Base-by-base conservation (phyloP, 2,329 filamentous ascomycete genomes). In the Stagonosporopsis tanaceti region DNA sequence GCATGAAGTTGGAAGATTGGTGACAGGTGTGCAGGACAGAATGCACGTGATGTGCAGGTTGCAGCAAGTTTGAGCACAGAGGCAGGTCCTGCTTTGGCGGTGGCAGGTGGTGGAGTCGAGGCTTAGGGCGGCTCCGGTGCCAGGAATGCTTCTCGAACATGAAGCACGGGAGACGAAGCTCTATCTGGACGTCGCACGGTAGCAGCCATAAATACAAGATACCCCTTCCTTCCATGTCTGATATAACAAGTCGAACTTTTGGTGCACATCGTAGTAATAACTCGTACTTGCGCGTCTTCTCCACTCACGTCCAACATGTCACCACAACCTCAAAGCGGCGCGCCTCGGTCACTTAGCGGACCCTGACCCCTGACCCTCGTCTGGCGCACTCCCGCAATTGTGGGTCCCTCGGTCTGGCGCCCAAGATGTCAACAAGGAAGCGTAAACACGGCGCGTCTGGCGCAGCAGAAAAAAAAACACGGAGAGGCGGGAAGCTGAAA, bases 61-160 rank as follows among this genome's bases (percentile, higher is more conserved):
- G 11, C 28, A 30, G 28, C 28, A 30, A 30, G 11, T 4, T 12
- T 30, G 9, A 30, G 28, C 28, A 34, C 14, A n/a, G 7, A 5
- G 12, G 32, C 32, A 34, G 12, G 32, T 15, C 15, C 12, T 34
- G 32, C 20, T 20, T 20, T 20, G 20, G 20, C 3, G 30, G 41
- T 27, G n/a, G 32, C 9, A 27, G 30, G n/a, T 4, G 32, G 32
- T 44, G 28, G 41, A 51, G 15, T 38, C 15, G 42, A 47, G 20
- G 42, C 30, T 41, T 22, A n/a, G 27, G 37, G 30, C 40, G 38
- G 38, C 37, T 39, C 40, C 48, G 39, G 20, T 15, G 39, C 20
- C 34, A 53, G 54, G 54, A 57, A 50, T 50, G 54, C 48, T 57
- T 53, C 48, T 37, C n/a, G 35, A 41, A 34, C 14, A 44, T 7